Percentiles rank a stretch among this genome's conserved stretches.
phyloP scores from a whole-genome alignment of 352 stramenopile species.

The Phytophthora lateralis region DNA sequence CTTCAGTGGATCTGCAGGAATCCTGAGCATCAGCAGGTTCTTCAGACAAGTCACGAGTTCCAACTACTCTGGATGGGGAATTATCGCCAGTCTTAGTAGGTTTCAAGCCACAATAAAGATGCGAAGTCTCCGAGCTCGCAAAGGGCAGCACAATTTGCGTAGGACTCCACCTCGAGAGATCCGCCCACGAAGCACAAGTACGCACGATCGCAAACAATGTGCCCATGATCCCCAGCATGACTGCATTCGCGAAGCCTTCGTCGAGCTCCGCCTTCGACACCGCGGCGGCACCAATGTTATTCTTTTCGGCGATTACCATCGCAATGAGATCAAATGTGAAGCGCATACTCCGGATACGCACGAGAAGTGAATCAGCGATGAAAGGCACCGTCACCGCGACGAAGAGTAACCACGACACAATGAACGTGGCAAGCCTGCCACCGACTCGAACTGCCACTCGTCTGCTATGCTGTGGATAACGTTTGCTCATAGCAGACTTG shows the following conservation, averaged over 20 bases:
- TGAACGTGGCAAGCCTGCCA: constrained; percentile 30
- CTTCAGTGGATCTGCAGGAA: background rate
- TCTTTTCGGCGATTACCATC: constrained; percentile 37
- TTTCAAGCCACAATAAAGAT: background rate
- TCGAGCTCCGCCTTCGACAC: constrained; percentile 25
- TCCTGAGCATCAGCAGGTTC: background rate
- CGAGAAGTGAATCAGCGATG: constrained; percentile 35
- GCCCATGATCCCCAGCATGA: constrained; percentile 1
- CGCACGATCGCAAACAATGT: constrained; percentile 25
- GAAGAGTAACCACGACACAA: constrained; percentile 33
- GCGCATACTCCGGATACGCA: constrained; percentile 38
- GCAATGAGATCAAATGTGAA: constrained; percentile 46
- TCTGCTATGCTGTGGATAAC: background rate
- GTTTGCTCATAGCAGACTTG: background rate
- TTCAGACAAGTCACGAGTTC: background rate
- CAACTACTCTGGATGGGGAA: background rate
- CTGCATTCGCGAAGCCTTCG: constrained; percentile 18
- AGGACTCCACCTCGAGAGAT: constrained; percentile 34
- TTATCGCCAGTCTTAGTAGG: background rate
- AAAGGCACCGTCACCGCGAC: constrained; percentile 24
- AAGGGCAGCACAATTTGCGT: constrained; percentile 1
- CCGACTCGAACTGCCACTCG: background rate
- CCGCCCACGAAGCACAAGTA: constrained; percentile 17
- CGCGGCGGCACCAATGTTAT: constrained; percentile 18
- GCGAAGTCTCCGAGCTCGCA: background rate